These are phyloP conservation scores for Linnemannia elongata DNA, from an alignment of 192 early-diverging fungal species.

Conservation along the genomic window DNA sequence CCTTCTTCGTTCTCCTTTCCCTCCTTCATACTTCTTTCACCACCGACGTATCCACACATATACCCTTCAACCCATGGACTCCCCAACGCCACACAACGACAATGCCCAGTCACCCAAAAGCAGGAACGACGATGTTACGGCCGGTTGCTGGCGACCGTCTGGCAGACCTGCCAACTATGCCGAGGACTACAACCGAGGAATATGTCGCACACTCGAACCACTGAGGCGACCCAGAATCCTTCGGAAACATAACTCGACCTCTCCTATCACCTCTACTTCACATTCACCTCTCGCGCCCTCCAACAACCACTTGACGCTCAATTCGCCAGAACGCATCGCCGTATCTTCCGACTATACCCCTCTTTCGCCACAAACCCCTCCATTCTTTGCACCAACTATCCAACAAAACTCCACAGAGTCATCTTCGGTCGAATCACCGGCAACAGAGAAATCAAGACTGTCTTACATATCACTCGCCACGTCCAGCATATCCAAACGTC, in stretches of 20 bases:
- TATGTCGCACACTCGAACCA: not conserved
- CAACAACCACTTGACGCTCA: not conserved
- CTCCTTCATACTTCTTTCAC: not conserved
- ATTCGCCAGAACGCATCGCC: not conserved
- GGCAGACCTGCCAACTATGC: constrained; percentile 24
- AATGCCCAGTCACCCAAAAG: not conserved
- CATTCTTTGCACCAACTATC: not conserved
- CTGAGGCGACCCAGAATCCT: not conserved
- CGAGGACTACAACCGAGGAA: constrained; percentile 15
- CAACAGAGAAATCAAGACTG: not conserved
- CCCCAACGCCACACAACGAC: not conserved
- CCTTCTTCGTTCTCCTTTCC: not conserved
- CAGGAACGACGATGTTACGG: not conserved
- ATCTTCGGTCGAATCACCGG: not conserved
- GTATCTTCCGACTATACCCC: constrained; percentile 5
- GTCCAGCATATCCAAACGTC: not conserved
- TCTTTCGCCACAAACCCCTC: constrained; percentile 4
- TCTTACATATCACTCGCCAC: not conserved
- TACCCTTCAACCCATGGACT: not conserved
- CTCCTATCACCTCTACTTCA: not conserved
- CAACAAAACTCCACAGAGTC: not conserved
- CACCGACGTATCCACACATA: not conserved
- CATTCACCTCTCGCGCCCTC: too few species aligned
- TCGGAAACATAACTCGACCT: not conserved
- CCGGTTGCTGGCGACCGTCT: constrained; percentile 10